Evolutionary conservation across 208 protist species (phyloP), one percentile per base, ranked within the genome.

Genomic region (Crithidia expoeki): DNA sequence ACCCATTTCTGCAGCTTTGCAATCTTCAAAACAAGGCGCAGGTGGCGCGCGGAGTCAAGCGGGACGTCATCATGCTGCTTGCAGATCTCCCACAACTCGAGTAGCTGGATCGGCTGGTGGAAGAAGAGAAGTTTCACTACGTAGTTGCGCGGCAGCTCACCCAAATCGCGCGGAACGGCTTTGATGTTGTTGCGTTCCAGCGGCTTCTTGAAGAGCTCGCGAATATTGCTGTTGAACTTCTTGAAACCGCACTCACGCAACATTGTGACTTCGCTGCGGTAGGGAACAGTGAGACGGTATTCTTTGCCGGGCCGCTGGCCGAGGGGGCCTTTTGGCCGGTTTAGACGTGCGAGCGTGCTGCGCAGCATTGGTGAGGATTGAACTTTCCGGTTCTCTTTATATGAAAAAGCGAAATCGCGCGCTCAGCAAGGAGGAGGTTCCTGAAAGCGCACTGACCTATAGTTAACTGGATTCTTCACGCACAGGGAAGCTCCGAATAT

Each of bases 41-140:
- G 79, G 79, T 97, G 92, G 38, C 89, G 89, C 12, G 88, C 85
- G 7, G 88, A 94, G 78, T 97, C 92, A 21, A 97, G 78, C 7
- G 92, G 92, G 32, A 94, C 88, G 55, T 97, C 90, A 56, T 95
- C 86, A 69, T 91, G 83, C 64, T 94, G 79, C 74, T 93, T 95
- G 75, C 82, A 91, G 21, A 94, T 58, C 34, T 90, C 80, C 90
- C 92, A 97, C 11, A 97, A 56, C 33, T 94, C 86, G 10, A 93
- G 56, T 42, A 94, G 85, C 9, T 84, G 86, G 49, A 93, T 84
- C 0, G 92, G 92, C 77, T 97, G 92, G 66, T 97, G 88, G 68
- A 95, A 87, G 66, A 95, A 94, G 42, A 97, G 85, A 44, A 91
- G 70, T 71, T 88, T 88, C 19, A 97, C 60, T 12, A 94, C 81